Evolutionary conservation across 1,139 yeast genomes (phyloP).

Genomic region (Kluyveromyces sp.): DNA sequence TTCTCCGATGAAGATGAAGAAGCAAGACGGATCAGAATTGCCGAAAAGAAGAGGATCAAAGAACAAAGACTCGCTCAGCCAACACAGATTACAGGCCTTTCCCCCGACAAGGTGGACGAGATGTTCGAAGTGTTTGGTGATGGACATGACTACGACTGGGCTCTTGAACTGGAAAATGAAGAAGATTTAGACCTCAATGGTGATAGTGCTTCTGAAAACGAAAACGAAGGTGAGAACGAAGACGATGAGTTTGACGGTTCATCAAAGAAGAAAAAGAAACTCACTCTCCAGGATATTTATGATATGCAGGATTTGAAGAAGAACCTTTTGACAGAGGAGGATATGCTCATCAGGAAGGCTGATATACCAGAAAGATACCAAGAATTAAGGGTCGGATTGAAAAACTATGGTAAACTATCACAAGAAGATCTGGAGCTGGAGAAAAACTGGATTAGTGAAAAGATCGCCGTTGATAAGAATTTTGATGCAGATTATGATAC

Average conservation of each 20-base stretch:
- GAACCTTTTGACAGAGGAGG: slow-evolving; percentile 86
- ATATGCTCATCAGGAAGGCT: slow-evolving; percentile 74
- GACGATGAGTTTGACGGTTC: slow-evolving; percentile 31
- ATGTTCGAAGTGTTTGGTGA: slow-evolving; percentile 93
- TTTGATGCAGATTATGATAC: slow-evolving; percentile 39
- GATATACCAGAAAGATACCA: slow-evolving; percentile 95
- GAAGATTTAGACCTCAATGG: slow-evolving; percentile 35
- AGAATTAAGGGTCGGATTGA: slow-evolving; percentile 54
- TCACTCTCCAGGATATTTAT: slow-evolving; percentile 77
- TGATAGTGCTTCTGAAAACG: slow-evolving; percentile 35
- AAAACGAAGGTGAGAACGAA: slow-evolving; percentile 44
- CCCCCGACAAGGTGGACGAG: slow-evolving; percentile 88
- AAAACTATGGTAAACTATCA: slow-evolving; percentile 54
- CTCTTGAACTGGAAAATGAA: slow-evolving; percentile 81
- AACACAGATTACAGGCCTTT: slow-evolving; percentile 67
- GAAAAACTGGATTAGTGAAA: slow-evolving; percentile 69
- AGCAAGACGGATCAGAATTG: slow-evolving; percentile 37
- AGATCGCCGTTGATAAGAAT: slow-evolving; percentile 47
- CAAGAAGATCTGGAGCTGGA: slow-evolving; percentile 66
- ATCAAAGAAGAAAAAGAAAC: slow-evolving; percentile 46
- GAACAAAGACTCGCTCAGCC: slow-evolving; percentile 39
- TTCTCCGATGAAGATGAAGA: slow-evolving; percentile 85
- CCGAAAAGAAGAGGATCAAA: slow-evolving; percentile 32
- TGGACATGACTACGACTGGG: slow-evolving; percentile 98
- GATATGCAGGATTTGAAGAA: slow-evolving; percentile 91